Conservation (phyloP, 805 yeast species). For the fission yeast (Schizosaccharomyces pombe) region DNA sequence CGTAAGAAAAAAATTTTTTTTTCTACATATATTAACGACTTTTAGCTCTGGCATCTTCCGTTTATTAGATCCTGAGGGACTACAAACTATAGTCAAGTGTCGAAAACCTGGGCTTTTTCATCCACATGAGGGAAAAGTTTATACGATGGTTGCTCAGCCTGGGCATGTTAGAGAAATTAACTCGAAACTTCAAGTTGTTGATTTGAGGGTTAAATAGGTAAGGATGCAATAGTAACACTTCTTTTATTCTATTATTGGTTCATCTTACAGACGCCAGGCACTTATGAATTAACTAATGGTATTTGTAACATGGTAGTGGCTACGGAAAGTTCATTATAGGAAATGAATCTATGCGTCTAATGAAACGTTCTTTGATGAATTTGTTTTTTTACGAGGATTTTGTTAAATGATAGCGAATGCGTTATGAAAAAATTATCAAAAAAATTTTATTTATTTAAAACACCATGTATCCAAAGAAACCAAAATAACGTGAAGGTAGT, state of each 20-base stretch:
- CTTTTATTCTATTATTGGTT: background rate
- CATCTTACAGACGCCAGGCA: too few species aligned
- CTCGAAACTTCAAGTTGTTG: constrained; percentile 28
- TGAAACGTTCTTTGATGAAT: too few species aligned
- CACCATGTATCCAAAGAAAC: too few species aligned
- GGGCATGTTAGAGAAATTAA: constrained; percentile 27
- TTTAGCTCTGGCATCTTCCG: constrained; percentile 29
- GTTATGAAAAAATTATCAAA: too few species aligned
- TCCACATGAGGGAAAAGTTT: constrained; percentile 33
- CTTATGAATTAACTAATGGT: too few species aligned
- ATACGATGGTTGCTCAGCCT: constrained; percentile 23
- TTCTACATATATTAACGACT: background rate
- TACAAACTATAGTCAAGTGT: constrained; percentile 31
- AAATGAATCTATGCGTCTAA: too few species aligned
- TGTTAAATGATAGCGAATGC: too few species aligned
- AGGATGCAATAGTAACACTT: background rate
- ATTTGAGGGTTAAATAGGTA: constrained; percentile 18
- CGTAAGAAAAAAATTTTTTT: constrained; percentile 13
- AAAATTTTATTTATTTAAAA: too few species aligned
- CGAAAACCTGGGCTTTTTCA: constrained; percentile 28
- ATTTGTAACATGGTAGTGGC: too few species aligned
- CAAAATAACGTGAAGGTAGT: too few species aligned
- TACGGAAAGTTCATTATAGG: too few species aligned
- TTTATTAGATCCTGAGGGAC: constrained; percentile 42
- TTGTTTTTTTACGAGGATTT: too few species aligned